A percentile compares a stretch with the other conserved stretches of the same genome.
phyloP scores from a whole-genome alignment of 1,284 basidiomycete species.

The Papiliotrema laurentii region DNA sequence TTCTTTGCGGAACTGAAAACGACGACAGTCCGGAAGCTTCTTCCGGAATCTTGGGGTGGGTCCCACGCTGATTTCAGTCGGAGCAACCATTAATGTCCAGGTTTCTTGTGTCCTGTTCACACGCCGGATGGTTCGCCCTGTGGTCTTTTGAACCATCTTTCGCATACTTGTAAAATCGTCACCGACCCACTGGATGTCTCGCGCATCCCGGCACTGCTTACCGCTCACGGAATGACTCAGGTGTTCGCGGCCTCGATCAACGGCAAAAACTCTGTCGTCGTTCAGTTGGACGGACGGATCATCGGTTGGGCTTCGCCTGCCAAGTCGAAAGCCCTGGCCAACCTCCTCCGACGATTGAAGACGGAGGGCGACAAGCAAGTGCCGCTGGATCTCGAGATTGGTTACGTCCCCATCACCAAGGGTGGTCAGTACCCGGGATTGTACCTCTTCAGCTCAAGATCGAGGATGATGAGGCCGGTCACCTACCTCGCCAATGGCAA shows the following conservation, averaged over 20 bases:
- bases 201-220: conserved; percentile 76
- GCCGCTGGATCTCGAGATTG: conserved; percentile 93
- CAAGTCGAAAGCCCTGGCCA: conserved; percentile 75
- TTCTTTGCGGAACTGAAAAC: conserved; percentile 99
- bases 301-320: conserved; percentile 89
- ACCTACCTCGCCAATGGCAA: conserved; percentile 81
- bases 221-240: conserved; percentile 91
- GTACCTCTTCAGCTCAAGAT: conserved; percentile 82
- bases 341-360: conserved; percentile 87
- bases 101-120: conserved; percentile 97
- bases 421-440: conserved; percentile 97
- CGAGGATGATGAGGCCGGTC: conserved; percentile 98
- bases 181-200: conserved; percentile 70
- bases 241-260: conserved; percentile 71
- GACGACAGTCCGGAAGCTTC: conserved; percentile 91
- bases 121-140: conserved; percentile 98
- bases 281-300: conserved; percentile 91
- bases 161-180: conserved; percentile 87
- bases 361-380: conserved; percentile 79
- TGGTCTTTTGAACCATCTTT: conserved; percentile 95
- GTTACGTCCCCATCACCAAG: conserved; percentile 80
- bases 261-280: conserved; percentile 73
- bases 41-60: conserved; percentile 96
- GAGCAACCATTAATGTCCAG: conserved; percentile 45
- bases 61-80: conserved; percentile 1